phyloP scores from a whole-genome alignment of 2,329 filamentous ascomycete species.

The Nothopassalora personata region DNA sequence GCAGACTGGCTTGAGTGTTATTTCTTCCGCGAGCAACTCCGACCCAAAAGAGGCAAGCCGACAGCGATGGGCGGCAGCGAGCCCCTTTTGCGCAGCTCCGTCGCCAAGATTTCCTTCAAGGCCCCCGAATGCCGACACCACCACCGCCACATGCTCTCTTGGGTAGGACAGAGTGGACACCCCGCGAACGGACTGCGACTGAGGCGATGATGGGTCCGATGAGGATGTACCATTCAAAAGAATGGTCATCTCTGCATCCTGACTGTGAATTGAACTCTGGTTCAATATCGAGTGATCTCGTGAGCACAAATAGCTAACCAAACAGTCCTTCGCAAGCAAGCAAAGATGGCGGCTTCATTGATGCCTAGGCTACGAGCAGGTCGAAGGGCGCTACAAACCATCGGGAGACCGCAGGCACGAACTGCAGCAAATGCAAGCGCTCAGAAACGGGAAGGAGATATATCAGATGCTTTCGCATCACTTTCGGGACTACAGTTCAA shows the following conservation, averaged over 20 bases:
- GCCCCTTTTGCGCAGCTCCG: neutral
- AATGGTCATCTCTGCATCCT: neutral
- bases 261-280: neutral
- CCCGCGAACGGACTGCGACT: neutral
- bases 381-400: neutral
- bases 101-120: neutral
- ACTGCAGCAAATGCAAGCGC: constrained; percentile 21
- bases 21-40: neutral
- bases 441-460: constrained; percentile 45
- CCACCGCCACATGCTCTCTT: neutral
- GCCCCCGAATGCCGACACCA: constrained; percentile 1
- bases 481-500: constrained; percentile 44
- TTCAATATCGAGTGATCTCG: neutral
- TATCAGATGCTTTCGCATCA: constrained; percentile 47
- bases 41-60: neutral
- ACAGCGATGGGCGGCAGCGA: neutral
- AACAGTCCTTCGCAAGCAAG: neutral
- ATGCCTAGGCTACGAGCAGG: constrained; percentile 7
- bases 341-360: constrained; percentile 9
- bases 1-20: neutral
- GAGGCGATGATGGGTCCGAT: neutral
- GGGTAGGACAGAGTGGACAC: neutral
- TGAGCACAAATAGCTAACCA: neutral
- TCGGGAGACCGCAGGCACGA: constrained; percentile 7
- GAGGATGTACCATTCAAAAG: constrained; percentile 1